These are phyloP conservation scores for Neurospora sp. DNA, from an alignment of 495 filamentous ascomycete species.

Conservation along the genomic window DNA sequence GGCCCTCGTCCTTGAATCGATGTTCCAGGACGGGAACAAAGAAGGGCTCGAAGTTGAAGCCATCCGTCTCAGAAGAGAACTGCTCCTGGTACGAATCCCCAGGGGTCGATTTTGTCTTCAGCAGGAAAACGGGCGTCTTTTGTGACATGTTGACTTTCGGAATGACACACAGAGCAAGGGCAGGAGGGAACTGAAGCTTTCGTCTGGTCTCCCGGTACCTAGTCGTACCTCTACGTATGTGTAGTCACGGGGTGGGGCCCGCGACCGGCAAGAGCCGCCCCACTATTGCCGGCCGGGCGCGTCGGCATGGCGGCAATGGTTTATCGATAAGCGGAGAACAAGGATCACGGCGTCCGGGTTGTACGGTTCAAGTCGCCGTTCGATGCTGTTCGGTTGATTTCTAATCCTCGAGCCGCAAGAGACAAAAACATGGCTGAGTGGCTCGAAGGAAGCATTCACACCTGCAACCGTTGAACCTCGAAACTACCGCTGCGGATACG, in stretches of 20 bases:
- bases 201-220: neutral
- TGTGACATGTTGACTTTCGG: constrained; percentile 4
- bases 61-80: constrained; percentile 41
- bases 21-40: constrained; percentile 86
- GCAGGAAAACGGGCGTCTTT: constrained; percentile 56
- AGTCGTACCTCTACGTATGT: neutral
- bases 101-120: constrained; percentile 78
- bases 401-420: neutral
- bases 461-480: neutral
- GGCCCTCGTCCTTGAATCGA: constrained; percentile 35
- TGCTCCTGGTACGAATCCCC: constrained; percentile 69
- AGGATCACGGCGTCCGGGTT: neutral
- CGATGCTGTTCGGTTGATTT: neutral
- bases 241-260: neutral
- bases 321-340: neutral
- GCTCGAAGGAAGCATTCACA: neutral
- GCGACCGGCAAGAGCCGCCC: neutral
- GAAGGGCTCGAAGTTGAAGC: constrained; percentile 44
- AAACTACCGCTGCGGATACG: neutral
- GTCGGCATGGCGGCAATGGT: neutral
- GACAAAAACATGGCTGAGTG: neutral
- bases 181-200: neutral
- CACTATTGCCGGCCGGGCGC: neutral
- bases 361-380: neutral
- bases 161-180: neutral